Base-by-base conservation (phyloP, 306 rosid genomes). In the Castanea mollissima region DNA sequence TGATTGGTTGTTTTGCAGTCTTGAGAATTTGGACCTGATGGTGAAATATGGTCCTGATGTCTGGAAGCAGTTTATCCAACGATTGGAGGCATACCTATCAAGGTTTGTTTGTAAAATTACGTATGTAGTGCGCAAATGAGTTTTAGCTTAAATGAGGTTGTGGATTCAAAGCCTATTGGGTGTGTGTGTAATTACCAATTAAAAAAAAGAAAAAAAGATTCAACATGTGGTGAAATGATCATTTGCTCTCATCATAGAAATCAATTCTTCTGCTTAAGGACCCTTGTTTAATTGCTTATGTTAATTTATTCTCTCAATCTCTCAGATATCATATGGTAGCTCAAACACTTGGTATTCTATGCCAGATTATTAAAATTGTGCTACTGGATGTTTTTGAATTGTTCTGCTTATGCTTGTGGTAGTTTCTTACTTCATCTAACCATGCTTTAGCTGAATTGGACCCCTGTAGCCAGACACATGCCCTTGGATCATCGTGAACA, bases 11-110 rank as follows among this genome's bases (percentile, higher is more conserved):
- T 27, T 80, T 84, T 80, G 80, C 85, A 94, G 98, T 92, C 88
- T 88, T 81, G 99, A 95, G 80, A 95, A 95, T 85, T 79, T 92
- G 88, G 99, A 95, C 14, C 83, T 95, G 85, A 84, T 86, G 86
- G 88, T 88, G 21, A 92, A 95, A 85, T 85, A 92, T 83, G 97
- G 97, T 23, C 85, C 98, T 34, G 97, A 95, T 67, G 88, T 91
- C 21, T 95, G 98, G 98, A 92, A 89, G 89, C 90, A 76, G 77
- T 91, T 91, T 88, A 95, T 92, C 81, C 89, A 84, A 64, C 88
- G 89, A 73, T 87, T 92, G 87, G 93, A 92, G 82, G 91, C 84
- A 56, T 87, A 89, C 83, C 79, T 91, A 77, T 76, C 86, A 21
- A 95, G 99, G 99, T 95, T 87, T 23, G 87, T 87, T 41, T 6